phyloP scores from a whole-genome alignment of 768 basidiomycete genomes.

The Leucocoprinus sp. region DNA sequence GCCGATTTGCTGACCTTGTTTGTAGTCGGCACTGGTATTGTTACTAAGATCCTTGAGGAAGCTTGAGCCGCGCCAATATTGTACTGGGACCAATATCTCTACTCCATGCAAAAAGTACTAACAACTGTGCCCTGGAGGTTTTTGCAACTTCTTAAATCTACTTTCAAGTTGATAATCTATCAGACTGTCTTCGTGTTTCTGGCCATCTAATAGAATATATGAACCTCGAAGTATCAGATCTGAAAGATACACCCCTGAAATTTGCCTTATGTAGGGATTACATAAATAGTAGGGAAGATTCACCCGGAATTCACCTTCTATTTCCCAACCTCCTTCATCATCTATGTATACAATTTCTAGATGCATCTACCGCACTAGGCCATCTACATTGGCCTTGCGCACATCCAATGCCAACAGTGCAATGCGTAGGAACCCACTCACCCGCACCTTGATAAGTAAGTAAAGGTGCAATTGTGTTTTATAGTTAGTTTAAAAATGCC shows the following conservation, averaged over 20 bases:
- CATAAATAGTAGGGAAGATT: slow-evolving; percentile 14
- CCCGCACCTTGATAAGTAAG: slow-evolving; percentile 58
- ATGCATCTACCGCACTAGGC: slow-evolving; percentile 21
- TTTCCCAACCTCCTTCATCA: slow-evolving; percentile 6
- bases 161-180: slow-evolving; percentile 14
- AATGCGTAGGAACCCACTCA: slow-evolving; percentile 18
- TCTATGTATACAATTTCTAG: slow-evolving; percentile 34
- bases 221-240: too few relatives aligned
- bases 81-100: slow-evolving; percentile 5
- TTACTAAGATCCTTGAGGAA: slow-evolving; percentile 69
- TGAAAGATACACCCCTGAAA: too few relatives aligned
- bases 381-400: slow-evolving; percentile 18
- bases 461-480: slow-evolving; percentile 13
- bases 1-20: slow-evolving; percentile 8
- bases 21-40: slow-evolving; percentile 87
- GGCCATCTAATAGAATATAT: too few relatives aligned
- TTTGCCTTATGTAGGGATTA: neutral
- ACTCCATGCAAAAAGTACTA: slow-evolving; percentile 8
- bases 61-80: neutral
- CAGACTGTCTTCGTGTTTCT: too few relatives aligned
- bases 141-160: neutral
- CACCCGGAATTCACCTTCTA: slow-evolving; percentile 11
- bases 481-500: neutral
- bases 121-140: neutral
- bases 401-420: slow-evolving; percentile 13